Base-by-base conservation (phyloP, 805 yeast genomes). In the Metschnikowia lunata region DNA sequence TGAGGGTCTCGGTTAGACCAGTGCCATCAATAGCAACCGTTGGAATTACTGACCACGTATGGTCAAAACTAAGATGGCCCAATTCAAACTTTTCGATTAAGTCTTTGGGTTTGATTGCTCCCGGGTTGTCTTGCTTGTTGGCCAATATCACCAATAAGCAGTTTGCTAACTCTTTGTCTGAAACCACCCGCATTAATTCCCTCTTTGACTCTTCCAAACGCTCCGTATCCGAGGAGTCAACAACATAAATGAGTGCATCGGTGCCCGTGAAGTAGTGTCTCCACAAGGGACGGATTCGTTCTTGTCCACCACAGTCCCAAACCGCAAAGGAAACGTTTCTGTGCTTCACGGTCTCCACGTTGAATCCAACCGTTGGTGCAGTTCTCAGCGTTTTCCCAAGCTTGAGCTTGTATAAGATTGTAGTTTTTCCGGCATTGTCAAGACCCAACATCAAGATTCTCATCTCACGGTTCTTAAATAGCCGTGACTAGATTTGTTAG, bases 291-390 rank as follows among this genome's bases (percentile, higher is more conserved):
- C 97, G 79, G 55, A 89, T 79, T 64, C 95, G 75, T 58, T 86
- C 95, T 71, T 88, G 97, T 62, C 97, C 97, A 68, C 97, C 97
- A 49, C 93, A 93, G 65, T 87, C 95, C 95, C 95, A 87, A 61
- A 87, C 89, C 48, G 88, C 88, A 69, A 87, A 85, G 45, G 85
- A 82, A 46, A 86, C 83, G 63, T 85, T 85, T 62, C 83, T 84
- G 65, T 83, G 86, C 46, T 85, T 80, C 50, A 87, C 87, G 4
- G 91, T 84, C 64, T 87, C 96, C 39, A 87, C 93, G 66, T 90
- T 90, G 71, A 90, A 90, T 2, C 97, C 97, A 18, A 88, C 95
- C 0, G 96, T 90, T 18, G 97, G 97, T 6, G 88, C 93, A 12
- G 40, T 42, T 35, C 86, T 80, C 49, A 72, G 77, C 8, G 85